These are phyloP conservation scores for Chaetomium cochliodes DNA, from an alignment of 495 filamentous ascomycete genomes.

Conservation along the genomic window DNA sequence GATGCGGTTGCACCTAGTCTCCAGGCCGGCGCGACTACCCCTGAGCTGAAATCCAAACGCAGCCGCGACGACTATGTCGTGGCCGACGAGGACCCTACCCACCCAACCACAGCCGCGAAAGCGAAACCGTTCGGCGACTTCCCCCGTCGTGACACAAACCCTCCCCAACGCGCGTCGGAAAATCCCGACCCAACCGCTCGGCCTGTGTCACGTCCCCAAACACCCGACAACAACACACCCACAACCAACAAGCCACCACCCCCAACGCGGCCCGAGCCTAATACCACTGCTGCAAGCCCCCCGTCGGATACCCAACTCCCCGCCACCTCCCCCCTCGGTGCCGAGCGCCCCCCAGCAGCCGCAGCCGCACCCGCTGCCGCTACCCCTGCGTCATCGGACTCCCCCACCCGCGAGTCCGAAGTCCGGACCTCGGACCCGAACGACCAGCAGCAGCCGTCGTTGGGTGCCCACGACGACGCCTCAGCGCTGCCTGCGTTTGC, in stretches of 20 bases:
- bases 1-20: constrained; percentile 12
- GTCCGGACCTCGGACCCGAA: constrained; percentile 23
- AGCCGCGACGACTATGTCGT: neutral
- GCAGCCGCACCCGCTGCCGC: constrained; percentile 9
- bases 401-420: constrained; percentile 20
- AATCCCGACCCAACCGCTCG: neutral
- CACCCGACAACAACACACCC: neutral
- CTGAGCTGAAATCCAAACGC: neutral
- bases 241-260: neutral
- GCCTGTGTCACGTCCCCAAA: constrained; percentile 1
- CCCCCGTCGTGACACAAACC: neutral
- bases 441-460: neutral
- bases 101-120: neutral
- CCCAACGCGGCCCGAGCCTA: neutral
- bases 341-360: constrained; percentile 20
- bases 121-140: neutral
- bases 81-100: neutral
- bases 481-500: neutral
- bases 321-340: constrained; percentile 23
- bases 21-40: constrained; percentile 10
- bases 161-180: neutral
- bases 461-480: neutral
- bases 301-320: neutral
- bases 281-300: neutral
- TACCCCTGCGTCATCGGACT: constrained; percentile 26